Base-by-base conservation (phyloP, 2,329 filamentous ascomycete species). In the Zymoseptoria ardabiliae region DNA sequence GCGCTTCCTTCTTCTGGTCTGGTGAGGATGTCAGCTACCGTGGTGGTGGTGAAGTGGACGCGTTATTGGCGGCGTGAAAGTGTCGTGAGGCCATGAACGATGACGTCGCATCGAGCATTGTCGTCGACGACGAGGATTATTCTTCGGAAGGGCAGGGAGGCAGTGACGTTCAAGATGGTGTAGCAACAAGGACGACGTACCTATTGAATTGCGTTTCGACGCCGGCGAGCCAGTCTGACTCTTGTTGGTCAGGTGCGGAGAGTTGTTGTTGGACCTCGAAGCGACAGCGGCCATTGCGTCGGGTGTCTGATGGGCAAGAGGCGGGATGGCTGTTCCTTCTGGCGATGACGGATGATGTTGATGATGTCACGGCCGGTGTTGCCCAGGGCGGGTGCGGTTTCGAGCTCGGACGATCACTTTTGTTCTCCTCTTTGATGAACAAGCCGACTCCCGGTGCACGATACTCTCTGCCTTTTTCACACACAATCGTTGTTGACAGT, bases 1-100 rank as follows among this genome's bases (percentile, higher is more conserved):
- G 49, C 13, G 56, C 53, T 51, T 65, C 65, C 58, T 65, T 63
- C 58, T 63, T 66, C 50, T 17, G 35, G 22, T 53, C 51, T 53
- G 21, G 51, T n/a, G 8, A 23, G 21, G 17, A 23, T 25, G 51
- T 25, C n/a, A n/a, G 51, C 51, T n/a, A 23, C 17, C 21, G 51
- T 23, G 17, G 35, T 45, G 35, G 11, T 53, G 9, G 10, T 2
- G 8, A 23, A 23, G 28, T 53, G 21, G 22, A 23, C 28, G 21
- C 17, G 10, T 30, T 23, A 22, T n/a, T 53, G 51, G 28, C 22
- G 22, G 51, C 21, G 22, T 13, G 51, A 19, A 19, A 53, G n/a
- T 21, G 35, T 45, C 35, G 35, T n/a, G 35, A 45, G n/a, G 35
- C 35, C 17, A 45, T 45, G 35, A 9, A 45, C 35, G 35, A 45